Conservation (phyloP, 1,284 basidiomycete genomes). For the Moesziomyces parantarcticus region DNA sequence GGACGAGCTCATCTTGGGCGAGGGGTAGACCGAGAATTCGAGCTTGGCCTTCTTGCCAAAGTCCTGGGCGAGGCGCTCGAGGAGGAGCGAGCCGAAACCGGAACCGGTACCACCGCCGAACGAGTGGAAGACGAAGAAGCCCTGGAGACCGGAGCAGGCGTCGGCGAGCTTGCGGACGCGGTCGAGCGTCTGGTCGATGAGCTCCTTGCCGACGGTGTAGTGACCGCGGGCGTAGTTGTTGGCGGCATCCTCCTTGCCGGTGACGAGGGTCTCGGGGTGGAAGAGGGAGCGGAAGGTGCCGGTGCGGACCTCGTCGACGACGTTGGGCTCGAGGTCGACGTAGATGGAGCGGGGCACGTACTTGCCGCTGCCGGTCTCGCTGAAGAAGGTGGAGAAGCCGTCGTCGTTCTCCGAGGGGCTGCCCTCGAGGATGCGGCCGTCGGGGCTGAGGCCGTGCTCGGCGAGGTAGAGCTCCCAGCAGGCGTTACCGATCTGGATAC, state of each 20-base stretch:
- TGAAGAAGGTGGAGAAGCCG: constrained; percentile 90
- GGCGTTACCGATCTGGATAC: constrained; percentile 77
- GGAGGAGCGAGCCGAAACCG: constrained; percentile 95
- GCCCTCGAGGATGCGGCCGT: constrained; percentile 71
- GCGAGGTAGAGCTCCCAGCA: constrained; percentile 93
- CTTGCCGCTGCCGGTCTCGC: constrained; percentile 71
- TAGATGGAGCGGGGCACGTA: constrained; percentile 98
- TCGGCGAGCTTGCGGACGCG: constrained; percentile 94
- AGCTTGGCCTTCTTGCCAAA: constrained; percentile 99
- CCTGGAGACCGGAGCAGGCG: constrained; percentile 97
- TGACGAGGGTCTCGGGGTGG: constrained; percentile 98
- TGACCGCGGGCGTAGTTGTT: constrained; percentile 87
- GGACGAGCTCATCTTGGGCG: constrained; percentile 80
- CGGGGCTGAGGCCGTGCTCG: constrained; percentile 84
- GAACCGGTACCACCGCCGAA: constrained; percentile 99
- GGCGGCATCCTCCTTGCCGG: constrained; percentile 98
- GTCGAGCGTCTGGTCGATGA: constrained; percentile 85
- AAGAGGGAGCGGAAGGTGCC: constrained; percentile 94
- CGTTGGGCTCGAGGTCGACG: constrained; percentile 93
- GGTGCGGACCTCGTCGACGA: constrained; percentile 93
- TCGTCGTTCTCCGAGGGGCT: constrained; percentile 81
- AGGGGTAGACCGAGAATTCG: constrained; percentile 97
- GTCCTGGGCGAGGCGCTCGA: constrained; percentile 94
- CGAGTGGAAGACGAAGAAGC: constrained; percentile 99
- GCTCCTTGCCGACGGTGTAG: constrained; percentile 96